Conservation (phyloP, 257 asterid genomes). For the Solanum acaule region DNA sequence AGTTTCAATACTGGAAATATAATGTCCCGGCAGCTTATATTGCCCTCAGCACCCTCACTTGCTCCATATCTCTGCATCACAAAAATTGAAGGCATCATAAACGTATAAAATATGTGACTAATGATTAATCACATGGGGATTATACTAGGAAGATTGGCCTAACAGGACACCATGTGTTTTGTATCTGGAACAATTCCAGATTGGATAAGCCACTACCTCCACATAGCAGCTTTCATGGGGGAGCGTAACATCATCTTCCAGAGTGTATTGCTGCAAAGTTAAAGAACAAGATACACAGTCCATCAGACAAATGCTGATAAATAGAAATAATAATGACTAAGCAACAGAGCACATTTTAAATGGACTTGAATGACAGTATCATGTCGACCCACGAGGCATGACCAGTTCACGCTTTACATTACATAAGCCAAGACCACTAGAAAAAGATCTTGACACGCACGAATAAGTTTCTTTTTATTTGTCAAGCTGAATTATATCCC, state of each 20-base stretch:
- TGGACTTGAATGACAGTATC: not conserved
- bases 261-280: too few relatives aligned
- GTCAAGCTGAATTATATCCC: not conserved
- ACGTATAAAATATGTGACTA: not conserved
- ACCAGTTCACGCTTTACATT: not conserved
- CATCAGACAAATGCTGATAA: not conserved
- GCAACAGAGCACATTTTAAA: not conserved
- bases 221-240: slow-evolving; percentile 84
- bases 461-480: not conserved
- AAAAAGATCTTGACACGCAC: not conserved
- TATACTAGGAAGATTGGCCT: slow-evolving; percentile 26
- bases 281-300: too few relatives aligned
- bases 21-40: too few relatives aligned
- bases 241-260: slow-evolving; percentile 53
- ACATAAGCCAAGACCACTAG: not conserved
- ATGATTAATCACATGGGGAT: slow-evolving; percentile 23
- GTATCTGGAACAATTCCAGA: slow-evolving; percentile 19
- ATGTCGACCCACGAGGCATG: not conserved
- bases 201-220: slow-evolving; percentile 55
- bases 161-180: slow-evolving; percentile 23
- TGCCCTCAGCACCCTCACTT: too few relatives aligned
- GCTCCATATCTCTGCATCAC: too few relatives aligned
- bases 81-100: too few relatives aligned
- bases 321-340: not conserved
- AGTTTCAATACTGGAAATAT: too few relatives aligned